These are phyloP conservation scores for Echria macrotheca DNA, from an alignment of 495 filamentous ascomycete species.

Conservation along the genomic window DNA sequence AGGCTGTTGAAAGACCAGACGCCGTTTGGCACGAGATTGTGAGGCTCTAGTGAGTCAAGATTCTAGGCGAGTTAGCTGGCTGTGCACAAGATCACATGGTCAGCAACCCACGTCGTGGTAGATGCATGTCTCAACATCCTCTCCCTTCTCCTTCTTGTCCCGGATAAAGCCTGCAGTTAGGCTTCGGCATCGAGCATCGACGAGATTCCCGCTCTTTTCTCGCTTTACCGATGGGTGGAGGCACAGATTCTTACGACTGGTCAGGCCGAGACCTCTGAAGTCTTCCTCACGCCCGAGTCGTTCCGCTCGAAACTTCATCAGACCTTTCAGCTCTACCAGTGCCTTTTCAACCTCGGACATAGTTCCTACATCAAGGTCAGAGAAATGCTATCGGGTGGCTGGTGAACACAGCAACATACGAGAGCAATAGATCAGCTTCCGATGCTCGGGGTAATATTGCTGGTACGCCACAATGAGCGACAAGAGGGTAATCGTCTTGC, in stretches of 20 bases:
- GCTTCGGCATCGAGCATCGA: slow-evolving; percentile 92
- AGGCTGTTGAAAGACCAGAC: slow-evolving; percentile 95
- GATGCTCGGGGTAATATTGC: slow-evolving; percentile 78
- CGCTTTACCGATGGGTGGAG: slow-evolving; percentile 91
- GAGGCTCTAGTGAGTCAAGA: slow-evolving; percentile 86
- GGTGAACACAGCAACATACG: slow-evolving; percentile 53
- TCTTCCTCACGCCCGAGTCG: slow-evolving; percentile 86
- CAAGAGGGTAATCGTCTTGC: slow-evolving; percentile 92
- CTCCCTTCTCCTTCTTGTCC: slow-evolving; percentile 90
- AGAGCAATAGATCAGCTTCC: slow-evolving; percentile 98
- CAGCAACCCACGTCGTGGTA: slow-evolving; percentile 73
- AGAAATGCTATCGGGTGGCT: no score
- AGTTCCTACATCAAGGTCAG: slow-evolving; percentile 43
- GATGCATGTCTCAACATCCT: slow-evolving; percentile 87
- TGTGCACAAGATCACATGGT: neutral
- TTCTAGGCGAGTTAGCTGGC: slow-evolving; percentile 53
- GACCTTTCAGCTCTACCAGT: slow-evolving; percentile 77
- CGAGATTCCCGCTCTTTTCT: slow-evolving; percentile 89
- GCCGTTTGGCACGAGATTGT: slow-evolving; percentile 86
- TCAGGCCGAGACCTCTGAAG: slow-evolving; percentile 85
- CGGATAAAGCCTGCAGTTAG: slow-evolving; percentile 95
- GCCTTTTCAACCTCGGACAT: slow-evolving; percentile 98
- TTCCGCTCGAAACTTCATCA: slow-evolving; percentile 90
- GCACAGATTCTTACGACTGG: slow-evolving; percentile 95
- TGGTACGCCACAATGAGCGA: slow-evolving; percentile 97